Base-by-base conservation (phyloP, 2,329 filamentous ascomycete species). In the Aschersonia sp. region DNA sequence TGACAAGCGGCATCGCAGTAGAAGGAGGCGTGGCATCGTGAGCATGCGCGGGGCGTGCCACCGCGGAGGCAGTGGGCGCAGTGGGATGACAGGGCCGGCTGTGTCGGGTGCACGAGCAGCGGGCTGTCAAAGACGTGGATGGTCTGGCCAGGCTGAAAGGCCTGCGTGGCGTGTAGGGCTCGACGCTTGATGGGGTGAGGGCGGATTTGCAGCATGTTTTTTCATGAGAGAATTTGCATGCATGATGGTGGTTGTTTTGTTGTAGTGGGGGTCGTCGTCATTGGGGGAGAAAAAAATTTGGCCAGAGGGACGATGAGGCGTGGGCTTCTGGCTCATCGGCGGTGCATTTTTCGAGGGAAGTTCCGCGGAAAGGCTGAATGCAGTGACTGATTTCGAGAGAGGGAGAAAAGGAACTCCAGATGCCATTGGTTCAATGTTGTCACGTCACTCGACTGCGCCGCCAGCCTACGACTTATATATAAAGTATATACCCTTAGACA, bases 1-100 rank as follows among this genome's bases (percentile, higher is more conserved):
- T 82, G 78, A 61, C 78, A 82, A 4, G 57, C 53, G 5, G 62
- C 48, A 46, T 66, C 65, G 63, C 78, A 82, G 65, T 82, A 82
- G 30, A 64, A 67, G 3, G 69, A 68, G 1, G 70, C 65, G 31
- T 65, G 69, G 62, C 78, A 82, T 45, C 66, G 71, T 0, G 71
- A 70, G 60, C 78, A 82, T 29, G 68, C 65, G 42, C 56, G 57
- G 30, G 57, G 56, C 32, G 48, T 48, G 43, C 55, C 54, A 31
- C 54, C 47, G 40, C 52, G 54, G 31, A 77, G 65, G 59, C 75
- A 79, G 62, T 70, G 61, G 51, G 68, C 68, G 65, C 77, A 80
- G 32, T 69, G 65, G 12, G 57, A 53, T 3, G 55, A 45, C 48
- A 72, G 64, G 51, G 64, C 4, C 65, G 58, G 40, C 65, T 64